Evolutionary conservation across 2,329 filamentous ascomycete species (phyloP).

Genomic region (Penicillium sp.): DNA sequence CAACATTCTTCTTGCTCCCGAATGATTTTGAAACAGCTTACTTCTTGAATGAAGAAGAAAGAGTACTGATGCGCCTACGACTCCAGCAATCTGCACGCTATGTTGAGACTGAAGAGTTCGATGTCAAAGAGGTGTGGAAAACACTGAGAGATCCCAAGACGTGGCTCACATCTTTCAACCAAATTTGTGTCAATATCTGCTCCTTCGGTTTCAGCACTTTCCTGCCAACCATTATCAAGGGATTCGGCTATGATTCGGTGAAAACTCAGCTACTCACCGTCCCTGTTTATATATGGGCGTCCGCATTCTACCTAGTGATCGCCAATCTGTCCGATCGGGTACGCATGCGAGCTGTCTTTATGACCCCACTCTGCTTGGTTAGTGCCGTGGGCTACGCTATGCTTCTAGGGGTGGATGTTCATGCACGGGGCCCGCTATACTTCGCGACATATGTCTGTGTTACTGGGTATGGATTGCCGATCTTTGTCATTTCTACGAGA

Average conservation of each 20-base stretch:
- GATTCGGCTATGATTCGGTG: constrained; percentile 48
- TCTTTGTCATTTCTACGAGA: background rate
- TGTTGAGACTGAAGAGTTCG: constrained; percentile 47
- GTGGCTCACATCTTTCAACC: constrained; percentile 37
- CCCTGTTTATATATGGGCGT: constrained; percentile 18
- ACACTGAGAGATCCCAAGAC: constrained; percentile 14
- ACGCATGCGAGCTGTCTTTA: constrained; percentile 14
- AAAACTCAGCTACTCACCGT: constrained; percentile 26
- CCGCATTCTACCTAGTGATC: constrained; percentile 12
- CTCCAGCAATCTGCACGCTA: constrained; percentile 43
- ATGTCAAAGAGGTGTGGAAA: constrained; percentile 18
- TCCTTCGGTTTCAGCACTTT: constrained; percentile 56
- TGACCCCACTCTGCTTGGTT: constrained; percentile 13
- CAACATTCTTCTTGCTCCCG: constrained; percentile 48
- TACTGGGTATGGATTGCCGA: constrained; percentile 8
- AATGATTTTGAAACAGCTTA: constrained; percentile 46
- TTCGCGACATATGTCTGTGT: constrained; percentile 18
- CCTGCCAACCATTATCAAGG: constrained; percentile 52
- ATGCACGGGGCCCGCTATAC: constrained; percentile 10
- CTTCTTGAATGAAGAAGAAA: constrained; percentile 49
- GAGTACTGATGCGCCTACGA: constrained; percentile 47
- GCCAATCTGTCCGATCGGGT: constrained; percentile 13
- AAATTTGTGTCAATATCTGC: constrained; percentile 49
- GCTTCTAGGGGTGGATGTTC: constrained; percentile 12
- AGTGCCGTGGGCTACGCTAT: constrained; percentile 15